A percentile compares a stretch with the other conserved stretches of the same genome.
Conservation (phyloP, 129 eudicot species). For the Ambrosia trifida region DNA sequence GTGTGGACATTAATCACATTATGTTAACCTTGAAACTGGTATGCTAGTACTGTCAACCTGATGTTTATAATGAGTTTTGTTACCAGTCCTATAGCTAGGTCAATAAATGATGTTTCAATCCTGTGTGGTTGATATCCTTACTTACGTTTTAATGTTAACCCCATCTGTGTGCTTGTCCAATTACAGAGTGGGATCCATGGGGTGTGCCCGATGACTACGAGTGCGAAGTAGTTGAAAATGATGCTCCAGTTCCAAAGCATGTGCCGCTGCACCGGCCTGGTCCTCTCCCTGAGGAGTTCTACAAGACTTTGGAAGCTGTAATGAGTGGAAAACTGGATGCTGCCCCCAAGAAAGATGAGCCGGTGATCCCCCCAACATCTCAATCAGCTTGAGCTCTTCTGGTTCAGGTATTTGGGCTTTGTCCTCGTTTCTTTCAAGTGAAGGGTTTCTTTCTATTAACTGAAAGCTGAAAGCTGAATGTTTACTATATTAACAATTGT, state of each 20-base stretch:
- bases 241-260: constrained; percentile 94
- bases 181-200: constrained; percentile 55
- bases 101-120: too few species aligned
- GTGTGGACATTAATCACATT: too few species aligned
- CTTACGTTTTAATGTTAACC: too few species aligned
- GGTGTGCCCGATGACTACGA: constrained; percentile 93
- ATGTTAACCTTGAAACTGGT: too few species aligned
- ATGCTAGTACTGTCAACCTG: too few species aligned
- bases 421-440: constrained; percentile 4
- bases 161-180: background rate
- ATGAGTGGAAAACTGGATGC: constrained; percentile 50
- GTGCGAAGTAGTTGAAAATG: constrained; percentile 87
- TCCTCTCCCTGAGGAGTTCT: constrained; percentile 88
- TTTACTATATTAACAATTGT: constrained; percentile 9
- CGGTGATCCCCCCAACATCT: constrained; percentile 40
- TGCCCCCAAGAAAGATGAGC: constrained; percentile 48
- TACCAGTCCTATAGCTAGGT: too few species aligned
- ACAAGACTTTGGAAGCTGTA: constrained; percentile 73
- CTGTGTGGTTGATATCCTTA: too few species aligned
- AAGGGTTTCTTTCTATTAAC: constrained; percentile 22
- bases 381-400: constrained; percentile 11
- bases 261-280: constrained; percentile 94
- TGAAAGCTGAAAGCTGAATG: constrained; percentile 26
- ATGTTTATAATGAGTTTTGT: too few species aligned
- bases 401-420: background rate